Base-by-base conservation (phyloP, 2,329 filamentous ascomycete species). In the Dothiorella sarmentorum region DNA sequence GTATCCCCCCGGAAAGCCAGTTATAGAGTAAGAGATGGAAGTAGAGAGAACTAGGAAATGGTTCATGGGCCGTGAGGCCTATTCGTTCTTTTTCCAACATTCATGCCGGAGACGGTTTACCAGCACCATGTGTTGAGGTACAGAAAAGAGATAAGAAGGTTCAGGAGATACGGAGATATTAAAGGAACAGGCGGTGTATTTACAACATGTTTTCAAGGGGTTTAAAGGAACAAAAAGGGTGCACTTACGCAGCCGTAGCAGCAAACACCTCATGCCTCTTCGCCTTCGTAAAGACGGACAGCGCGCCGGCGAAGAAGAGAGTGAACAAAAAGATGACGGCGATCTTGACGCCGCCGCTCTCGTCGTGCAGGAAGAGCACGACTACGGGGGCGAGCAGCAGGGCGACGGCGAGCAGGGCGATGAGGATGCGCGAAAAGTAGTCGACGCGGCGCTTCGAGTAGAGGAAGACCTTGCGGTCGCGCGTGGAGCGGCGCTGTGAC, bases 161-260 rank as follows among this genome's bases (percentile, higher is more conserved):
- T 11, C 42, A 7, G 4, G 26, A 52, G 24, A 7, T 13, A 29
- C 17, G 7, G n/a, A 26, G 10, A 3, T 13, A 13, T 4, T 52
- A 35, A n/a, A n/a, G n/a, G n/a, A n/a, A n/a, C n/a, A n/a, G n/a
- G n/a, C n/a, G 22, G 42, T 22, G 15, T 15, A 6, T n/a, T 29
- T 10, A 20, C 18, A 18, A 18, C 22, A 11, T 9, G 20, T 42
- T 7, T 20, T 42, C 18, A 13, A 18, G 37, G 17, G 20, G 26
- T 13, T 24, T 35, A n/a, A 13, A n/a, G 40, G 33, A 27, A 15
- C 17, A 33, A 17, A 18, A 43, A 22, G 27, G 33, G 22, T 26
- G 13, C n/a, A 63, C 63, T 61, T 57, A 67, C 65, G 66, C 62
- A 56, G 66, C 66, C 38, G 63, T 67, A 17, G 66, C 63, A 37